These are phyloP conservation scores for Cladosporium halotolerans DNA, from an alignment of 2,329 filamentous ascomycete species.

Conservation along the genomic window DNA sequence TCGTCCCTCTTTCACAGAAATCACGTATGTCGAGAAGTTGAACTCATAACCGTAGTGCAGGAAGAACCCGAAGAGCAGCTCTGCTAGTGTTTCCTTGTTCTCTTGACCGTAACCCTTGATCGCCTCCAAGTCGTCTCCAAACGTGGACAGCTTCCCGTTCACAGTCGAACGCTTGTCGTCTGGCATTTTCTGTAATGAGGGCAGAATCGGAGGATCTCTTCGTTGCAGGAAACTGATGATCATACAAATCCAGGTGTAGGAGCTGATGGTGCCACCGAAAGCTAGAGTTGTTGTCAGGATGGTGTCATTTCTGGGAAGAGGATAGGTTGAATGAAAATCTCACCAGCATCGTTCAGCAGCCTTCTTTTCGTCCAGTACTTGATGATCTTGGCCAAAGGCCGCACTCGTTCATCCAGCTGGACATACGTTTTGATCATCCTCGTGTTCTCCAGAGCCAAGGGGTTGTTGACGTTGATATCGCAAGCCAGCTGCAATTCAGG, in stretches of 20 bases:
- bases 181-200: slow-evolving; percentile 70
- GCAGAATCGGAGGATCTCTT: slow-evolving; percentile 74
- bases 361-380: slow-evolving; percentile 95
- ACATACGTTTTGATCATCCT: slow-evolving; percentile 98
- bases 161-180: slow-evolving; percentile 55
- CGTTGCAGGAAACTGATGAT: slow-evolving; percentile 95
- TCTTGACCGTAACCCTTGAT: slow-evolving; percentile 66
- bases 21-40: slow-evolving; percentile 74
- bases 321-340: slow-evolving; percentile 29
- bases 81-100: slow-evolving; percentile 76
- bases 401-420: slow-evolving; percentile 81
- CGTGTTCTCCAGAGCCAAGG: slow-evolving; percentile 88
- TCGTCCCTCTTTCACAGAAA: slow-evolving; percentile 79
- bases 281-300: slow-evolving; percentile 46
- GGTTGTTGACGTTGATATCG: slow-evolving; percentile 99
- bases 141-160: slow-evolving; percentile 65
- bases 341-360: slow-evolving; percentile 93
- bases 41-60: slow-evolving; percentile 90
- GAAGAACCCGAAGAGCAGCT: slow-evolving; percentile 93
- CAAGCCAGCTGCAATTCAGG: slow-evolving; percentile 82
- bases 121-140: slow-evolving; percentile 77
- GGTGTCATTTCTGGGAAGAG: neutral
- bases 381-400: slow-evolving; percentile 90
- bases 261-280: slow-evolving; percentile 89
- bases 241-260: slow-evolving; percentile 98